phyloP scores from a whole-genome alignment of 1,139 yeast genomes.

The Nakaseomyces uthaithaninus region DNA sequence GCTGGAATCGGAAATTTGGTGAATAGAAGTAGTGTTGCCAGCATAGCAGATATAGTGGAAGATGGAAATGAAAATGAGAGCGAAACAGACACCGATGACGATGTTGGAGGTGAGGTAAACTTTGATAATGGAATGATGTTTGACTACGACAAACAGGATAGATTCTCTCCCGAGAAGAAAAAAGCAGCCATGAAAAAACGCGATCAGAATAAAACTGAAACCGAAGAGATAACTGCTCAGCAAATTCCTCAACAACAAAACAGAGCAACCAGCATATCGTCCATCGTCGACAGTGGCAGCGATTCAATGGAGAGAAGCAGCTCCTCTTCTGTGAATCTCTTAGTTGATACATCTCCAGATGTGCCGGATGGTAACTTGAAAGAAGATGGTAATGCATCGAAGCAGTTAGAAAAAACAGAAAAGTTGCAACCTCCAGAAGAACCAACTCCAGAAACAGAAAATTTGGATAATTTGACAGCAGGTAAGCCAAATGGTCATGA shows the following conservation, averaged over 20 bases:
- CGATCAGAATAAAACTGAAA: background rate
- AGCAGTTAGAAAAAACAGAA: no score
- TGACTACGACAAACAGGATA: constrained; percentile 31
- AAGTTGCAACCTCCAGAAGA: no score
- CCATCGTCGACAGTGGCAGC: background rate
- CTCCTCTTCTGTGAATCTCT: background rate
- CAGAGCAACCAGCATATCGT: constrained; percentile 3
- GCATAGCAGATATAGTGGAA: background rate
- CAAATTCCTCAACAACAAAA: constrained; percentile 1
- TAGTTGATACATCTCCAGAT: background rate
- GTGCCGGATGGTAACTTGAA: background rate
- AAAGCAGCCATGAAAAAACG: background rate
- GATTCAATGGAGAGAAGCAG: constrained; percentile 2
- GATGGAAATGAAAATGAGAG: constrained; percentile 24
- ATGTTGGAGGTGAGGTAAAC: constrained; percentile 25
- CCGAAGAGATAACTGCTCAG: background rate
- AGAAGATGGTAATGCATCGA: no score
- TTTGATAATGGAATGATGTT: constrained; percentile 29
- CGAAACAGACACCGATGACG: constrained; percentile 31
- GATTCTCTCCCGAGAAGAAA: constrained; percentile 8
- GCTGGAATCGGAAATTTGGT: constrained; percentile 4
- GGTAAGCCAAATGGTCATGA: no score
- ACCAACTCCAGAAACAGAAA: background rate
- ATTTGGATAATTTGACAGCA: no score
- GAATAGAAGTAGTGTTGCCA: constrained; percentile 7